Conservation (phyloP, 768 basidiomycete species). For the Hypholoma sublateritium region DNA sequence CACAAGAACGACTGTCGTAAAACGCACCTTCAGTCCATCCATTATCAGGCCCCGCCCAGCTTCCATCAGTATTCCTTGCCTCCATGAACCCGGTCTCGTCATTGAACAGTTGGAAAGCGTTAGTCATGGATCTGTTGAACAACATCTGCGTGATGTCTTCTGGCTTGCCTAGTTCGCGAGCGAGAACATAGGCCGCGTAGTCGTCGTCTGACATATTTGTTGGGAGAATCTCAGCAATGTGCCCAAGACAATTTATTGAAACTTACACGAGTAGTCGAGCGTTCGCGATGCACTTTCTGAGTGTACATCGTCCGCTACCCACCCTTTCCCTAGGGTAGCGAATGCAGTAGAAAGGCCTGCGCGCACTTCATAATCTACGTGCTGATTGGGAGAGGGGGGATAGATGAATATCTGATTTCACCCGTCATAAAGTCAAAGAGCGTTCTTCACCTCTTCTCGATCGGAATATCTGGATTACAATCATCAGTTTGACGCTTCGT, state of each 20-base stretch:
- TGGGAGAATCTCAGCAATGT: not conserved
- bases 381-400: slow-evolving; percentile 30
- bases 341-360: slow-evolving; percentile 78
- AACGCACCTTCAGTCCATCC: slow-evolving; percentile 80
- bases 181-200: slow-evolving; percentile 68
- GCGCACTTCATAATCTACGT: slow-evolving; percentile 78
- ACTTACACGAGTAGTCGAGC: slow-evolving; percentile 74
- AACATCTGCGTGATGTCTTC: slow-evolving; percentile 47
- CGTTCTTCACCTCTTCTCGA: slow-evolving; percentile 53
- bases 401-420: not conserved
- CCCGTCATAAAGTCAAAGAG: not conserved
- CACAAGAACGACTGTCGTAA: not conserved
- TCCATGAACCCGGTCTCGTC: slow-evolving; percentile 78
- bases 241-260: not conserved
- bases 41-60: slow-evolving; percentile 67
- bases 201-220: slow-evolving; percentile 60
- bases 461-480: slow-evolving; percentile 54
- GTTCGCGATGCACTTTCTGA: slow-evolving; percentile 80
- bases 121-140: slow-evolving; percentile 50
- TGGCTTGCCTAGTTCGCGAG: slow-evolving; percentile 49
- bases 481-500: not conserved
- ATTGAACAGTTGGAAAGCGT: slow-evolving; percentile 70
- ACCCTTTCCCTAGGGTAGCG: slow-evolving; percentile 50
- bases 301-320: slow-evolving; percentile 78
- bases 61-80: slow-evolving; percentile 64